Evolutionary conservation across 441 rosid species (phyloP), one percentile per base, ranked within the genome.

Genomic region (Euphorbia schlechtendalii): DNA sequence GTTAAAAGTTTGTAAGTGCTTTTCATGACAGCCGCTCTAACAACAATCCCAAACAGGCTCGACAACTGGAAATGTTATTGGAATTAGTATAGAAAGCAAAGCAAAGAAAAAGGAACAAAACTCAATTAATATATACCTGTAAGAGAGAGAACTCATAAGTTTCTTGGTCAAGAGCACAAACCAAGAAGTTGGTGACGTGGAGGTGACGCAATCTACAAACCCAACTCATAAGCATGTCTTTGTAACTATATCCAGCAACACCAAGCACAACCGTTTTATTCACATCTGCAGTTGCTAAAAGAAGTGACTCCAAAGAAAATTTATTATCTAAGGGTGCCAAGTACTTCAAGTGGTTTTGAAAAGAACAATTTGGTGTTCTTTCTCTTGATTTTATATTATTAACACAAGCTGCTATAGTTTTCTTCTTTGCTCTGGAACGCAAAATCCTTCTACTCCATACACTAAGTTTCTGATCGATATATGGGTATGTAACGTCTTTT

Each of bases 211-310:
- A 73, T 73, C 96, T 88, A 84, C 99, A 90, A 34, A 77, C 88
- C 97, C 97, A 90, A 80, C 90, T 91, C 92, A 95, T 91, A 74
- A 91, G 64, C 98, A 91, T 86, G 76, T 91, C 99, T 79, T 84
- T 89, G 57, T 91, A 91, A 63, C 98, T 94, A 78, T 81, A 84
- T 68, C 99, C 99, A 73, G 94, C 92, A 66, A 91, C 78, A 49
- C 91, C 76, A 69, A 94, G 95, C 69, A 94, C 86, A 73, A 91
- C 41, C 25, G 91, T 85, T 73, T 71, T 82, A 61, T 86, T 89
- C 68, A 81, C 73, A 76, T 89, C 96, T 36, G 90, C 96, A 68
- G 71, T 64, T 64, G 73, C 43, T 4, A 82, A 74, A 66, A 94
- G 96, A 61, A 91, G 92, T 40, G 87, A 84, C 80, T 85, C 86